phyloP scores from a whole-genome alignment of 2,329 filamentous ascomycete genomes.

The Phialophora macrospora region DNA sequence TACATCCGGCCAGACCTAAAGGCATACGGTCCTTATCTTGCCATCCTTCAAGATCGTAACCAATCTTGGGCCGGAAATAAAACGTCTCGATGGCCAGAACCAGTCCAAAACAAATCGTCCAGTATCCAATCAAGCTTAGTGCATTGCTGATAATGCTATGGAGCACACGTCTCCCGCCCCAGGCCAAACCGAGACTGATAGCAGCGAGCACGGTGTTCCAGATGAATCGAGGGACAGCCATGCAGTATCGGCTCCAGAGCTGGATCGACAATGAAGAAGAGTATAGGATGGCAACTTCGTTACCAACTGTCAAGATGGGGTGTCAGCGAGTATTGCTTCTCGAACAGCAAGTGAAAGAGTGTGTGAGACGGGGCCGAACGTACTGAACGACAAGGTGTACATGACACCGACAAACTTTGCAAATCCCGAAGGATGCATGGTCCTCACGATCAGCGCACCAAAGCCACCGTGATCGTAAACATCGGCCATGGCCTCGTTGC shows the following conservation, averaged over 20 bases:
- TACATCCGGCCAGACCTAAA: slow-evolving; percentile 31
- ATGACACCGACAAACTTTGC: slow-evolving; percentile 37
- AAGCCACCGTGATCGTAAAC: slow-evolving; percentile 38
- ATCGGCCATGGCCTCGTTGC: slow-evolving; percentile 33
- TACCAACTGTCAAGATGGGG: slow-evolving; percentile 24
- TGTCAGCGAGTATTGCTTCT: not conserved
- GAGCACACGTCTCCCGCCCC: slow-evolving; percentile 35
- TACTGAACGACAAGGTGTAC: slow-evolving; percentile 21
- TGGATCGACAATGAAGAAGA: slow-evolving; percentile 37
- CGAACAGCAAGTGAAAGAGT: not conserved
- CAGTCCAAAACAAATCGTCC: slow-evolving; percentile 36
- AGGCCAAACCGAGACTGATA: slow-evolving; percentile 32
- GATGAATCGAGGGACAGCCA: slow-evolving; percentile 37
- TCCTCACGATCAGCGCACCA: slow-evolving; percentile 38
- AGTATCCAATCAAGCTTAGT: slow-evolving; percentile 38
- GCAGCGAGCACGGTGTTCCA: slow-evolving; percentile 34
- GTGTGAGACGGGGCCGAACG: not conserved
- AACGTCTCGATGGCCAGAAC: slow-evolving; percentile 36
- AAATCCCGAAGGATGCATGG: slow-evolving; percentile 39
- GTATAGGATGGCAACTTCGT: slow-evolving; percentile 37
- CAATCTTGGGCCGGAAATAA: slow-evolving; percentile 35
- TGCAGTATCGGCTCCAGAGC: slow-evolving; percentile 33
- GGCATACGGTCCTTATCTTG: slow-evolving; percentile 36
- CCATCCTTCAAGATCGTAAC: slow-evolving; percentile 37
- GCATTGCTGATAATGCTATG: slow-evolving; percentile 36